A percentile compares a stretch with the other conserved stretches of the same genome.
These are phyloP conservation scores for Phytophthora palmivora DNA, from an alignment of 352 stramenopile species.

Conservation along the genomic window DNA sequence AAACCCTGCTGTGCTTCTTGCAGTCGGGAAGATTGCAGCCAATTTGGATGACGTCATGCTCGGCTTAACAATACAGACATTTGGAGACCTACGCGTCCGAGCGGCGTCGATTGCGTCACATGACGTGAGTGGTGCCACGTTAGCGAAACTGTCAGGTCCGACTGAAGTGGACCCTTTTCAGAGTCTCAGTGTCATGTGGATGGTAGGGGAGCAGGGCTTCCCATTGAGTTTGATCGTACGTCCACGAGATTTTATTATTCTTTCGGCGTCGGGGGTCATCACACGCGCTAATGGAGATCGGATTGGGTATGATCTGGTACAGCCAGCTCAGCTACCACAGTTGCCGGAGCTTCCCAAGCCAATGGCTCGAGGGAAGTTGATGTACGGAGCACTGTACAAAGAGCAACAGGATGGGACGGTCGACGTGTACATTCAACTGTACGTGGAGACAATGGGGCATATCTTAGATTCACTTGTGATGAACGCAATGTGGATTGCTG, in stretches of 20 bases:
- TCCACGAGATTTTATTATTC: constrained; percentile 45
- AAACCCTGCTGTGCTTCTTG: constrained; percentile 39
- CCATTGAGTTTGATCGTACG: constrained; percentile 35
- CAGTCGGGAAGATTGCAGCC: constrained; percentile 39
- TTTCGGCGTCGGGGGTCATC: constrained; percentile 44
- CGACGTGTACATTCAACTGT: constrained; percentile 59
- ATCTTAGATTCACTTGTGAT: constrained; percentile 30
- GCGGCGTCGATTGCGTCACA: constrained; percentile 45
- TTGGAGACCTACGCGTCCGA: constrained; percentile 34
- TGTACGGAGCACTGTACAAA: constrained; percentile 51
- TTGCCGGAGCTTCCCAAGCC: constrained; percentile 33
- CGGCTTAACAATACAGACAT: constrained; percentile 35
- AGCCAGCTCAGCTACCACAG: constrained; percentile 39
- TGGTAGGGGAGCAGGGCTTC: constrained; percentile 47
- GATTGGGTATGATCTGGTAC: constrained; percentile 47
- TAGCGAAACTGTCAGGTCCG: constrained; percentile 42
- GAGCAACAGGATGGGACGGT: constrained; percentile 46
- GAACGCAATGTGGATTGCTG: constrained; percentile 27
- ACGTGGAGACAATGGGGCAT: constrained; percentile 39
- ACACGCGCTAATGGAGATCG: constrained; percentile 42
- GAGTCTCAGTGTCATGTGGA: constrained; percentile 51
- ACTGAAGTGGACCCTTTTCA: constrained; percentile 41
- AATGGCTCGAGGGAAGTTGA: constrained; percentile 47
- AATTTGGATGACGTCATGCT: constrained; percentile 57
- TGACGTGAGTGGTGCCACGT: constrained; percentile 40